Evolutionary conservation across 2,329 filamentous ascomycete genomes (phyloP).

Genomic region (Cladobotryum mycophilum): DNA sequence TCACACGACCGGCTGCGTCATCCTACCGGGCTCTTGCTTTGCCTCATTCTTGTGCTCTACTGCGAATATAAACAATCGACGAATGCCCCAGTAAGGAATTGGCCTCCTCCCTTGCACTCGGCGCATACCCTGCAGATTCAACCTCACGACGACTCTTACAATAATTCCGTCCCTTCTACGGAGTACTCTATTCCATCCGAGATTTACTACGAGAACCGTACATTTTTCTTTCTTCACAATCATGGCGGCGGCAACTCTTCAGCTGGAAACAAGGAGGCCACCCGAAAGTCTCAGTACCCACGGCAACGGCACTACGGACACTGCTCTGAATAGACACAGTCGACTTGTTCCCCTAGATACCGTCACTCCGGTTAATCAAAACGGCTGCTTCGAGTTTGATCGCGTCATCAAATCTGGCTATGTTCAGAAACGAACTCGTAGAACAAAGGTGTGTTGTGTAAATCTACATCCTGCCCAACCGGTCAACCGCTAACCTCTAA

Average conservation of each 20-base stretch:
- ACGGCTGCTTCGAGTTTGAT: constrained; percentile 94
- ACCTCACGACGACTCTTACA: no score
- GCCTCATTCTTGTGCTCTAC: not conserved
- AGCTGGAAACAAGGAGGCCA: constrained; percentile 6
- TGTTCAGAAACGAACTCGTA: constrained; percentile 81
- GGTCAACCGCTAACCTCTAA: no score
- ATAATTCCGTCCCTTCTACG: no score
- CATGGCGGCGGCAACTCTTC: constrained; percentile 8
- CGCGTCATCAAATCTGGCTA: constrained; percentile 85
- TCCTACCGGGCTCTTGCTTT: not conserved
- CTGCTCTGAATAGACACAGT: constrained; percentile 8
- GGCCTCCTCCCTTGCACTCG: no score
- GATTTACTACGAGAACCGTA: not conserved
- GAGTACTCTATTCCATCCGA: no score
- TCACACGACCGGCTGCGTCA: constrained; percentile 7
- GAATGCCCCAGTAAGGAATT: no score
- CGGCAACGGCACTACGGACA: constrained; percentile 1
- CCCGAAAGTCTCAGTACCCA: not conserved
- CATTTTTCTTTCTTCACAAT: constrained; percentile 2
- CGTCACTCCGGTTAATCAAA: constrained; percentile 64
- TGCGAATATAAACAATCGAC: no score
- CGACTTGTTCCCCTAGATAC: constrained; percentile 7
- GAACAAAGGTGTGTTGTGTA: constrained; percentile 68
- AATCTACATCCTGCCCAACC: not conserved
- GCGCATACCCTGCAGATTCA: no score